Conservation (phyloP, 2,329 filamentous ascomycete genomes). For the Talaromyces sp. region DNA sequence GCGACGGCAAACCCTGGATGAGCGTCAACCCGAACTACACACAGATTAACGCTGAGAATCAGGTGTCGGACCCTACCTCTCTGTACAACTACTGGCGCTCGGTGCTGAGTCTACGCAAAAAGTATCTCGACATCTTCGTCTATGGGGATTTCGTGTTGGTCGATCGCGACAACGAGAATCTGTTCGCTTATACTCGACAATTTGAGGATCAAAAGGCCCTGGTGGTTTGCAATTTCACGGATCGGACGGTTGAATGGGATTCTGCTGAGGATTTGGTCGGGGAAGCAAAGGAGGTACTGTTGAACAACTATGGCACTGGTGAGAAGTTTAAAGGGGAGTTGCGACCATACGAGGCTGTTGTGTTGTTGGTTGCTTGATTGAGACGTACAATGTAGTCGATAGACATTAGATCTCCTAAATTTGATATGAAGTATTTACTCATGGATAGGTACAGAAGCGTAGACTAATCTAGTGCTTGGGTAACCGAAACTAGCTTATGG, state of each 20-base stretch:
- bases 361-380: constrained; percentile 23
- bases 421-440: no score
- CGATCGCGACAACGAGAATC: constrained; percentile 48
- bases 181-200: constrained; percentile 56
- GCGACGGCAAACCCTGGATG: constrained; percentile 64
- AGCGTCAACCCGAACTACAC: constrained; percentile 61
- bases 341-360: constrained; percentile 34
- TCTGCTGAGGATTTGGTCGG: constrained; percentile 27
- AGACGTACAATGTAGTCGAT: background rate
- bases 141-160: constrained; percentile 63
- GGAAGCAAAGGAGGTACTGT: constrained; percentile 27
- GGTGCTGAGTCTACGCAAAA: constrained; percentile 59
- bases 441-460: no score
- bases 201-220: constrained; percentile 32
- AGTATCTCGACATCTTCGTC: constrained; percentile 60
- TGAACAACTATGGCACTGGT: constrained; percentile 31
- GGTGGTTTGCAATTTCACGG: constrained; percentile 38
- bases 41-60: constrained; percentile 55
- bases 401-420: background rate
- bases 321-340: constrained; percentile 24
- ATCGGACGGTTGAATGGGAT: constrained; percentile 32
- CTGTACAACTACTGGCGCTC: constrained; percentile 61
- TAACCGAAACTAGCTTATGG: no score
- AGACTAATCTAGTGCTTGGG: no score
- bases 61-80: constrained; percentile 41